Base-by-base conservation (phyloP, 176 grass and related monocot genomes). In the Cenchrus fungigraminus region DNA sequence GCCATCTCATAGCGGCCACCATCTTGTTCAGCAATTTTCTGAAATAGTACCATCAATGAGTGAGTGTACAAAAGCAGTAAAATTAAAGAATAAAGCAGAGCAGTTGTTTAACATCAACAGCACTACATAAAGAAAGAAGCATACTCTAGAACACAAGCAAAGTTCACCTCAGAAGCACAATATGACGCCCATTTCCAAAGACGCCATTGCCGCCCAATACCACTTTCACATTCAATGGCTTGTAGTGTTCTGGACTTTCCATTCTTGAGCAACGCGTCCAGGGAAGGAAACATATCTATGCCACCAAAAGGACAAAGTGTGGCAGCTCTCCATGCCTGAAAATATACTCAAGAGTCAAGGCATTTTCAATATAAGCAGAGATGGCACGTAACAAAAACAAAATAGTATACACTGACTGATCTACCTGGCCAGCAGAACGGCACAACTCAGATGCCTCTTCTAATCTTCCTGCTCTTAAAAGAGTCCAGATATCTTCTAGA, bases 121-220 rank as follows among this genome's bases (percentile, higher is more conserved):
- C 53, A 73, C 17, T 44, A 66, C 8, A 8, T 67, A 79, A 15
- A 65, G 56, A 37, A 56, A 47, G 54, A 76, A 84, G 4, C 16
- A 73, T 70, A 79, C 17, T 79, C 25, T 54, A 19, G 47, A 80
- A 49, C 3, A 54, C 78, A 31, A 82, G 40, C 42, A 81, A 51
- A 52, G 6, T 42, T 81, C 57, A 98, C 96, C 91, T 98, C 96
- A 76, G 96, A 94, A 82, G 93, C 93, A 91, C 93, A 95, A 83
- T 94, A 98, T 25, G 96, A 98, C 58, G 93, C 96, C 96, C 96
- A 98, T 95, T 93, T 98, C 96, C 96, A 98, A 88, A 98, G 91
- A 80, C 89, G 89, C 90, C 84, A 95, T 66, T 95, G 93, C 25
- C 87, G 85, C n/a, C 87, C 95, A 71, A 95, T 75, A 65, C 93